Evolutionary conservation across 352 stramenopile species (phyloP).

Genomic region (Phytopythium helicoides): DNA sequence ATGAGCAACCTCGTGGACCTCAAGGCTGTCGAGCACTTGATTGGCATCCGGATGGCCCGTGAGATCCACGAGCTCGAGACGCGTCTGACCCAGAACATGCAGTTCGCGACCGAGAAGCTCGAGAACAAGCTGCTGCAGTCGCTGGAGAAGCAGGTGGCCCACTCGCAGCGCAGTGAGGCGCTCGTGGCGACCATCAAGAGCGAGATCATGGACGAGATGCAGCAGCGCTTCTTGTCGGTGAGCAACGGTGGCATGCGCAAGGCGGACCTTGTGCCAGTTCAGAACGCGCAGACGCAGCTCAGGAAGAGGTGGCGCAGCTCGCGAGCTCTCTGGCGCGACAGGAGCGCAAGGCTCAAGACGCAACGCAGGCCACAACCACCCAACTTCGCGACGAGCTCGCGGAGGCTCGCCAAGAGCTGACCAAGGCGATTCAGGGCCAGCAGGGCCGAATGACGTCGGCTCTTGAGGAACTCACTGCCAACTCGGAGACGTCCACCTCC

Average conservation of each 20-base stretch:
- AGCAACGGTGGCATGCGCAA: slow-evolving; percentile 44
- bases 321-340: slow-evolving; percentile 54
- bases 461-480: slow-evolving; percentile 60
- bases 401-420: slow-evolving; percentile 55
- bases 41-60: slow-evolving; percentile 63
- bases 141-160: slow-evolving; percentile 45
- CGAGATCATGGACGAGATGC: slow-evolving; percentile 56
- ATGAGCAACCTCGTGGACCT: slow-evolving; percentile 51
- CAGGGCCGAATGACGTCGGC: slow-evolving; percentile 32
- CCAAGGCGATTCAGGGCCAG: slow-evolving; percentile 49
- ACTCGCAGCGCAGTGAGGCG: slow-evolving; percentile 50
- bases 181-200: slow-evolving; percentile 43
- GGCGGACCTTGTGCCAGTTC: slow-evolving; percentile 43
- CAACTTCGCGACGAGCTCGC: slow-evolving; percentile 52
- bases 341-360: slow-evolving; percentile 59
- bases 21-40: slow-evolving; percentile 61
- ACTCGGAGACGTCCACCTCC: slow-evolving; percentile 5
- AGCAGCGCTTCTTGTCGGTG: slow-evolving; percentile 27
- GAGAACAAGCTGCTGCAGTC: slow-evolving; percentile 56
- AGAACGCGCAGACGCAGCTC: slow-evolving; percentile 62
- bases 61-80: slow-evolving; percentile 76
- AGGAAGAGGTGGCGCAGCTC: slow-evolving; percentile 60
- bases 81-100: slow-evolving; percentile 49
- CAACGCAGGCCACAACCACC: slow-evolving; percentile 36
- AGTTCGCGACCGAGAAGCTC: slow-evolving; percentile 63